Conservation (phyloP, 2,329 filamentous ascomycete species). For the Davidsoniella australis region DNA sequence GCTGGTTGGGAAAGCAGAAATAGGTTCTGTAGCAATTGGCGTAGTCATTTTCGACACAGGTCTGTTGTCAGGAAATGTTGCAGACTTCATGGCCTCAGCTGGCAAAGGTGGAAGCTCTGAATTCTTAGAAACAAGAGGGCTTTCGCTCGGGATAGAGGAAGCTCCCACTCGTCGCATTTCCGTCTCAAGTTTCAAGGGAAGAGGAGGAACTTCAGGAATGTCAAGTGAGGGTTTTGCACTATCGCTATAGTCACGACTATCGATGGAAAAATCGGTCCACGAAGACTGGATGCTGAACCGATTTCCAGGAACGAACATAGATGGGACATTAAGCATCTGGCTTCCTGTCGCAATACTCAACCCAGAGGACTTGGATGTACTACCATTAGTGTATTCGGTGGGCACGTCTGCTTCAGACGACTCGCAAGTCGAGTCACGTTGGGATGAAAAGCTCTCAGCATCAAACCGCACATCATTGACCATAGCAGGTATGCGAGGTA, state of each 20-base stretch:
- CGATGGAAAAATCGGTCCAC: slow-evolving; percentile 45
- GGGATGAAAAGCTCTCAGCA: slow-evolving; percentile 17
- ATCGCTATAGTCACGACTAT: slow-evolving; percentile 26
- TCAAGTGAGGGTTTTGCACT: slow-evolving; percentile 7
- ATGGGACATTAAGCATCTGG: slow-evolving; percentile 31
- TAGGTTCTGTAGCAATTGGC: neutral
- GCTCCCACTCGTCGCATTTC: too few relatives aligned
- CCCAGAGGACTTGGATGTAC: neutral
- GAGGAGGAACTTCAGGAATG: slow-evolving; percentile 13
- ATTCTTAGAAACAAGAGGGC: slow-evolving; percentile 9
- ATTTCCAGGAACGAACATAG: slow-evolving; percentile 26
- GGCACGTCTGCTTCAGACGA: slow-evolving; percentile 21
- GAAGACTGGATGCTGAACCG: slow-evolving; percentile 36
- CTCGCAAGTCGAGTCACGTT: slow-evolving; percentile 24
- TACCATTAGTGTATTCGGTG: slow-evolving; percentile 15
- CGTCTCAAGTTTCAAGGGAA: slow-evolving; percentile 3
- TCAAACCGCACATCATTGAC: neutral
- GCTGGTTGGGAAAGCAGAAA: slow-evolving; percentile 27
- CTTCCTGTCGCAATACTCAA: slow-evolving; percentile 22
- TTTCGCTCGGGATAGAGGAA: too few relatives aligned
- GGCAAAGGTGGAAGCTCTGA: slow-evolving; percentile 8
- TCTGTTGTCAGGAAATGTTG: neutral
- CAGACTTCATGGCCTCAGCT: neutral
- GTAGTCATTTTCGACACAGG: neutral
- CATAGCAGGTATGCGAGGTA: slow-evolving; percentile 11